Evolutionary conservation across 352 stramenopile species (phyloP).

Genomic region (Phytopythium litorale): DNA sequence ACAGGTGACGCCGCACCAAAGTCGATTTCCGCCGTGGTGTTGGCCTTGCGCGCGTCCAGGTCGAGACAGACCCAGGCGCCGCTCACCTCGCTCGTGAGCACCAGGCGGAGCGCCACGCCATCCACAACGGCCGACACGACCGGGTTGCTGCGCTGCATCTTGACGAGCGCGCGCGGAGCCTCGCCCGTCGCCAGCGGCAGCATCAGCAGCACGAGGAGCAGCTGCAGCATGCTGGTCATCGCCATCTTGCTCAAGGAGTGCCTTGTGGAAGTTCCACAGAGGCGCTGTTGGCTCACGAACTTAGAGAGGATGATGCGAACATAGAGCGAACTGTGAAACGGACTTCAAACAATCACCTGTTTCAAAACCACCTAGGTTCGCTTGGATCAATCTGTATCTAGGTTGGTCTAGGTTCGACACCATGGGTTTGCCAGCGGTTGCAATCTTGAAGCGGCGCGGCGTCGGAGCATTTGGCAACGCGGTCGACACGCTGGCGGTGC

Average conservation of each 20-base stretch:
- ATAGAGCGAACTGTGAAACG: too few relatives aligned
- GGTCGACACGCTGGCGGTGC: background rate
- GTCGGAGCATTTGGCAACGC: background rate
- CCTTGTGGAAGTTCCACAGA: too few relatives aligned
- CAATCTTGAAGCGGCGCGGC: slow-evolving; percentile 6
- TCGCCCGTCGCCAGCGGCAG: background rate
- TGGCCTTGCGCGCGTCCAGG: slow-evolving; percentile 1
- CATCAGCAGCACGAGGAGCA: background rate
- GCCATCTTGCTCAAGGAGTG: background rate
- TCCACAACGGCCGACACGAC: slow-evolving; percentile 30
- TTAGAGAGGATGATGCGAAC: too few relatives aligned
- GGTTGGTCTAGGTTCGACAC: background rate
- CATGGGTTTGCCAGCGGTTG: background rate
- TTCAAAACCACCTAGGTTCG: too few relatives aligned
- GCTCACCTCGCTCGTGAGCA: slow-evolving; percentile 41
- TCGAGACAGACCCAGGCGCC: slow-evolving; percentile 39
- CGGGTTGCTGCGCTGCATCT: slow-evolving; percentile 41
- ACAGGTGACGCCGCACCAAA: slow-evolving; percentile 20
- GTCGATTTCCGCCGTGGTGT: slow-evolving; percentile 17
- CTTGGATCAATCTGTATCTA: too few relatives aligned
- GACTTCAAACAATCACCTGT: too few relatives aligned
- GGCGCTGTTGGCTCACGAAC: too few relatives aligned
- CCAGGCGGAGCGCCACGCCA: slow-evolving; percentile 24
- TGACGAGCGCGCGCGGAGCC: slow-evolving; percentile 15
- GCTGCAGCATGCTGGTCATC: background rate